Evolutionary conservation across 225 moss, liverwort and hornwort species (phyloP).

Genomic region (Lunularia cruciata): DNA sequence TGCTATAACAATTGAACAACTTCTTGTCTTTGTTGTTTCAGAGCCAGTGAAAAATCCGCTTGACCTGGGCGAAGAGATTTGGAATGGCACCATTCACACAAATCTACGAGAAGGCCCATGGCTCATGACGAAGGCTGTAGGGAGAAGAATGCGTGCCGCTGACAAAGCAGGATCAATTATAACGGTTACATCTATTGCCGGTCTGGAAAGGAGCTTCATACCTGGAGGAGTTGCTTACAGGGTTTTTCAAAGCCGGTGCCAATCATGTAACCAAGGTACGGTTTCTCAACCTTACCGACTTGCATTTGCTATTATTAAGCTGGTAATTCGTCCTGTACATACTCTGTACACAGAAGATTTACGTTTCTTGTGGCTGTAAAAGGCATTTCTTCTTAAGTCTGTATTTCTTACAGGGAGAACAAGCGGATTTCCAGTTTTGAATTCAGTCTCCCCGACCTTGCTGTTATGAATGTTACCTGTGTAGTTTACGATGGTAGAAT

Average conservation of each 20-base stretch:
- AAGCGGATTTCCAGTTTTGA: too few relatives aligned
- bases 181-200: slow-evolving; percentile 60
- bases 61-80: slow-evolving; percentile 56
- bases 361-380: too few relatives aligned
- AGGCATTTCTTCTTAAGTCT: too few relatives aligned
- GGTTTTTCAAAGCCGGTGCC: slow-evolving; percentile 59
- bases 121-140: slow-evolving; percentile 75
- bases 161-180: slow-evolving; percentile 69
- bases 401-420: too few relatives aligned
- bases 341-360: too few relatives aligned
- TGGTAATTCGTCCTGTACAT: too few relatives aligned
- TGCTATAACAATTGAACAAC: too few relatives aligned
- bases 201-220: slow-evolving; percentile 50
- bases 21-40: too few relatives aligned
- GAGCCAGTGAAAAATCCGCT: slow-evolving; percentile 46
- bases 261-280: slow-evolving; percentile 61
- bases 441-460: too few relatives aligned
- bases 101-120: slow-evolving; percentile 73
- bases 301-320: slow-evolving; percentile 66
- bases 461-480: too few relatives aligned
- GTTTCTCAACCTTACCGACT: slow-evolving; percentile 23
- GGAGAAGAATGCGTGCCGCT: slow-evolving; percentile 48
- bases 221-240: slow-evolving; percentile 54
- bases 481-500: too few relatives aligned
- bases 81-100: slow-evolving; percentile 58